Evolutionary conservation across 495 filamentous ascomycete genomes (phyloP).

Genomic region (Penicillium chermesinum): DNA sequence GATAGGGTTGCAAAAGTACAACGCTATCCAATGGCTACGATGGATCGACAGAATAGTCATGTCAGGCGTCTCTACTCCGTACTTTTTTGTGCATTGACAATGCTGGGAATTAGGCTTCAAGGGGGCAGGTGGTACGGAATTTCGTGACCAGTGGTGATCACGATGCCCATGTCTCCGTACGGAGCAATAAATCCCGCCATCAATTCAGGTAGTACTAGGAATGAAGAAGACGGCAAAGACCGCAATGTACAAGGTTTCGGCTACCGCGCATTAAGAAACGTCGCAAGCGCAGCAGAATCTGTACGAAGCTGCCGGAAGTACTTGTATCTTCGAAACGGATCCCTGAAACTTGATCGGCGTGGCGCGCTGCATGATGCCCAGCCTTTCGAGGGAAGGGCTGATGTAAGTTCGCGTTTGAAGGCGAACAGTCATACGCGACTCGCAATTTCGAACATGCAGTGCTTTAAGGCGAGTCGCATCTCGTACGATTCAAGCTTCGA

Average conservation of each 20-base stretch:
- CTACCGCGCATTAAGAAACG: background rate
- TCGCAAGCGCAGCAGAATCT: background rate
- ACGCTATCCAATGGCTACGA: constrained; percentile 2
- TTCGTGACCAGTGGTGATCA: background rate
- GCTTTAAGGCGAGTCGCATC: background rate
- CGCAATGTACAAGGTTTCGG: background rate
- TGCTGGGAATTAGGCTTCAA: constrained; percentile 2
- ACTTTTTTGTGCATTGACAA: constrained; percentile 2
- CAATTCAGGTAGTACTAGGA: background rate
- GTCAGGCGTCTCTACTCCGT: background rate
- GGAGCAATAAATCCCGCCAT: background rate
- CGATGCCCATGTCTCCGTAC: background rate
- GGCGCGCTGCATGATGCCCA: constrained; percentile 7
- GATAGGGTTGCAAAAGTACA: constrained; percentile 5
- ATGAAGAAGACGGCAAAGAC: no score
- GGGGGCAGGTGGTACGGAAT: constrained; percentile 9
- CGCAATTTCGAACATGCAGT: constrained; percentile 7
- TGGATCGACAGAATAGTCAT: constrained; percentile 1
- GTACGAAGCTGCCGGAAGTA: no score
- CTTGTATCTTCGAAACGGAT: constrained; percentile 3
- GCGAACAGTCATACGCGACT: background rate
- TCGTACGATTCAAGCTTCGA: no score
- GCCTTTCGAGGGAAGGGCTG: constrained; percentile 9
- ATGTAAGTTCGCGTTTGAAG: constrained; percentile 10
- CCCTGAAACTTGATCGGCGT: constrained; percentile 15